Base-by-base conservation (phyloP, 108 stramenopile species). In the Schizochytrium sp. region DNA sequence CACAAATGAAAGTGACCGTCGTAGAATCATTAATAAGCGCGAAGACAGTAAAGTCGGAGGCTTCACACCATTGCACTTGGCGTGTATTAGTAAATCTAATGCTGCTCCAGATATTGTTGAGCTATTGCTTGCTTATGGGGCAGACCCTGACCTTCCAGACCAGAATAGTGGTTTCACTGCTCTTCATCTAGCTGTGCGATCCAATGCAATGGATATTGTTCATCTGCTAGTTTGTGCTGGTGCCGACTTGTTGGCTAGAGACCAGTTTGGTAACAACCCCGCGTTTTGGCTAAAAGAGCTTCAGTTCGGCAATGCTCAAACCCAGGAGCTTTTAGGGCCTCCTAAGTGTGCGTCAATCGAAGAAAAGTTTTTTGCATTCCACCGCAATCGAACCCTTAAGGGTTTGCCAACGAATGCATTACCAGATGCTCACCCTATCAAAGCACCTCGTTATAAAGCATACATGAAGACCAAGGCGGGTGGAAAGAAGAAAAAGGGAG, bases 201-300 rank as follows among this genome's bases (percentile, higher is more conserved):
- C 76, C 10, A 13, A 28, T 10, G 53, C 47, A 5, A 10, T 83
- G 2, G 4, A 83, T 46, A 40, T 83, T 83, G 76, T 2, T 0
- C 76, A 28, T 0, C 38, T 83, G 15, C 76, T 83, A 38, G 76
- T 83, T n/a, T 50, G 47, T 42, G 76, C 50, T 5, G 76, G 76
- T n/a, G 76, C 76, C 47, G 76, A 83, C 28, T 10, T 83, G 8
- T 10, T 55, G 17, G 76, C 76, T 47, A 47, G 76, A 13, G 76
- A 83, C n/a, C 10, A 19, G 15, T 83, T 83, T 83, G 76, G 76
- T 40, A 83, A 83, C 76, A 83, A 83, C 3, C 76, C 76, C 19
- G 76, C 76, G 28, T 83, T 83, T 28, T 83, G 76, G 76, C 53
- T 83, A n/a, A 55, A 49, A 1, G 76, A 83, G 47, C 53, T 55